These are phyloP conservation scores for Suillus sp. DNA, from an alignment of 768 basidiomycete genomes.

Conservation along the genomic window DNA sequence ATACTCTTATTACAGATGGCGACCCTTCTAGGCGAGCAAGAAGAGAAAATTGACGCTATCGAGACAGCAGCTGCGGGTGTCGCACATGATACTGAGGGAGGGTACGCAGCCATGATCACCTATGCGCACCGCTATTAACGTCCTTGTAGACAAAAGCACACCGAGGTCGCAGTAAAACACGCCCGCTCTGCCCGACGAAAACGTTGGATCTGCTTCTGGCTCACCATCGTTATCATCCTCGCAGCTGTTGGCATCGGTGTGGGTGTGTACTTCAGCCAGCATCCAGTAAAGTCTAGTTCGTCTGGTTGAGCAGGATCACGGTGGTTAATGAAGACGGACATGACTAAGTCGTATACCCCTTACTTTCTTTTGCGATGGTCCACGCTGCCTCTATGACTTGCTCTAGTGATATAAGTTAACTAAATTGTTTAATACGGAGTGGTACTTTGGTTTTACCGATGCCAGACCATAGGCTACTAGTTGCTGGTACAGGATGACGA, in stretches of 20 bases:
- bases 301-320: slow-evolving; percentile 5
- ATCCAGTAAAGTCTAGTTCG: slow-evolving; percentile 6
- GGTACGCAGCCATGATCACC: slow-evolving; percentile 45
- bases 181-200: slow-evolving; percentile 74
- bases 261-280: slow-evolving; percentile 30
- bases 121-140: neutral
- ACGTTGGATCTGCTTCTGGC: slow-evolving; percentile 84
- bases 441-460: slow-evolving; percentile 1
- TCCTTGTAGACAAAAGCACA: slow-evolving; percentile 54
- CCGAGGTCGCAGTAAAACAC: slow-evolving; percentile 65
- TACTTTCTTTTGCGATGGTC: slow-evolving; percentile 2
- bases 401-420: slow-evolving; percentile 3
- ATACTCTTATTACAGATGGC: slow-evolving; percentile 58
- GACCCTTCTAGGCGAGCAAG: slow-evolving; percentile 75
- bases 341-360: slow-evolving; percentile 3
- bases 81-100: slow-evolving; percentile 67
- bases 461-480: too few relatives aligned
- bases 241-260: slow-evolving; percentile 39
- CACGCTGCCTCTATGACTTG: slow-evolving; percentile 4
- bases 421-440: neutral
- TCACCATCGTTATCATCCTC: slow-evolving; percentile 59
- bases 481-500: slow-evolving; percentile 5
- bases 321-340: slow-evolving; percentile 1
- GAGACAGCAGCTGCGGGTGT: slow-evolving; percentile 65
- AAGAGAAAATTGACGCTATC: slow-evolving; percentile 67